Evolutionary conservation across 164 flowering plant genomes (phyloP).

Genomic region (Kalanchoe fedtschenkoi): DNA sequence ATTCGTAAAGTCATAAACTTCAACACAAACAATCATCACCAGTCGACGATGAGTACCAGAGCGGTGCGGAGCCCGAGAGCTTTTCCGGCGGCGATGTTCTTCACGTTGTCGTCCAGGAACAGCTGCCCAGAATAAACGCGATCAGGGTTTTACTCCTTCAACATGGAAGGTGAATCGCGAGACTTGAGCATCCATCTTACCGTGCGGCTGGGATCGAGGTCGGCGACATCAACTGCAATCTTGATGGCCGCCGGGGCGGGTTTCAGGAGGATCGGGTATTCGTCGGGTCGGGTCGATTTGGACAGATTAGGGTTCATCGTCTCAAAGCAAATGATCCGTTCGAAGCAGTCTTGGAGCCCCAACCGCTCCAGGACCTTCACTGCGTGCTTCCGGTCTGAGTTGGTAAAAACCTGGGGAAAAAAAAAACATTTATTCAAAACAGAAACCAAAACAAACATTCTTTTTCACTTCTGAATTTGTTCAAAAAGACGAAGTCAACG

Average conservation of each 20-base stretch:
- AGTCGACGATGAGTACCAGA: constrained; percentile 30
- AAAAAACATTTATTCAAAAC: background rate
- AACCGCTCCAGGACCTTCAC: constrained; percentile 40
- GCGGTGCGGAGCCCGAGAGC: constrained; percentile 61
- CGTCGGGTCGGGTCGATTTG: constrained; percentile 39
- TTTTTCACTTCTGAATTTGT: background rate
- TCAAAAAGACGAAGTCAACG: background rate
- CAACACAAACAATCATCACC: background rate
- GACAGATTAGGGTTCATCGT: constrained; percentile 68
- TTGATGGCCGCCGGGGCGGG: constrained; percentile 69
- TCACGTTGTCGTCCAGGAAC: constrained; percentile 66
- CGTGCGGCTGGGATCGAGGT: constrained; percentile 60
- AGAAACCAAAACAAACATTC: background rate
- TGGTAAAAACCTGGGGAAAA: constrained; percentile 58
- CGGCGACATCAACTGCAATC: constrained; percentile 43
- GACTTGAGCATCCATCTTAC: constrained; percentile 18
- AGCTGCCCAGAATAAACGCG: constrained; percentile 27
- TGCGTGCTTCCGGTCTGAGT: constrained; percentile 72
- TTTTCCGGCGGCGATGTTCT: constrained; percentile 62
- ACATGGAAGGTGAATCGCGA: background rate
- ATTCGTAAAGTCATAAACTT: background rate
- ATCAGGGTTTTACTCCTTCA: background rate
- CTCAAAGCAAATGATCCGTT: constrained; percentile 79
- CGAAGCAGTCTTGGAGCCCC: constrained; percentile 72
- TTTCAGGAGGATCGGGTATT: constrained; percentile 66